Percentiles rank a stretch among this genome's conserved stretches.
Evolutionary conservation across 768 basidiomycete species (phyloP).

Genomic region (Mrakia frigida): DNA sequence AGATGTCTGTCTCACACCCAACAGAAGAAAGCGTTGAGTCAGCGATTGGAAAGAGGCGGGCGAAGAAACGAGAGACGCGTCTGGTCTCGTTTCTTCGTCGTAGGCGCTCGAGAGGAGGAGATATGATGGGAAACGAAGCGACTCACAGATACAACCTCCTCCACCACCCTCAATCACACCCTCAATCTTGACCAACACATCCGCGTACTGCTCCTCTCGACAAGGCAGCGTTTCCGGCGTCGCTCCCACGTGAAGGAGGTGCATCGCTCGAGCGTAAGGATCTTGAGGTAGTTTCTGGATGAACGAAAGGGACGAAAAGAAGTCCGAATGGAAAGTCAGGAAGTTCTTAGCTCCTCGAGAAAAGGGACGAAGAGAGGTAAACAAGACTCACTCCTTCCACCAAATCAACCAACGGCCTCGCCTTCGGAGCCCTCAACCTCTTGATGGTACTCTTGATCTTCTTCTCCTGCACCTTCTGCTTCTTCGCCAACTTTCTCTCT

Average conservation of each 20-base stretch:
- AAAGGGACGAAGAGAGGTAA: conserved; percentile 44
- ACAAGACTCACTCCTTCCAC: conserved; percentile 22
- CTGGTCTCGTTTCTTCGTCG: too few species aligned
- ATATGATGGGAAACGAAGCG: neutral
- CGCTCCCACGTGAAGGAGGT: conserved; percentile 85
- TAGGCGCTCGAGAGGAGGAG: neutral
- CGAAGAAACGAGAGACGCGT: neutral
- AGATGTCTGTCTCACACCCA: conserved; percentile 79
- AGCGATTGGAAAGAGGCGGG: conserved; percentile 51
- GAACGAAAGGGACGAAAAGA: neutral
- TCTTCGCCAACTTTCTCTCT: conserved; percentile 36
- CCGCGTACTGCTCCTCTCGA: conserved; percentile 74
- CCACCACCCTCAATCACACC: conserved; percentile 86
- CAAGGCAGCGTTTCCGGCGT: conserved; percentile 86
- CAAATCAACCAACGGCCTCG: conserved; percentile 8
- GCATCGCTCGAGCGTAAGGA: conserved; percentile 81
- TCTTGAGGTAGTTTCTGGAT: conserved; percentile 60
- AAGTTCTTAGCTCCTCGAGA: conserved; percentile 36
- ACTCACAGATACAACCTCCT: conserved; percentile 90
- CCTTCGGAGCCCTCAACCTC: conserved; percentile 23
- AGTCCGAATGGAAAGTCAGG: conserved; percentile 34
- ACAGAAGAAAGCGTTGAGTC: conserved; percentile 41
- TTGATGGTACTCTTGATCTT: conserved; percentile 38
- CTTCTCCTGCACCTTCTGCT: conserved; percentile 40
- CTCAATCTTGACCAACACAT: conserved; percentile 68